phyloP scores from a whole-genome alignment of 2,329 filamentous ascomycete genomes.

The Ilyonectria destructans region DNA sequence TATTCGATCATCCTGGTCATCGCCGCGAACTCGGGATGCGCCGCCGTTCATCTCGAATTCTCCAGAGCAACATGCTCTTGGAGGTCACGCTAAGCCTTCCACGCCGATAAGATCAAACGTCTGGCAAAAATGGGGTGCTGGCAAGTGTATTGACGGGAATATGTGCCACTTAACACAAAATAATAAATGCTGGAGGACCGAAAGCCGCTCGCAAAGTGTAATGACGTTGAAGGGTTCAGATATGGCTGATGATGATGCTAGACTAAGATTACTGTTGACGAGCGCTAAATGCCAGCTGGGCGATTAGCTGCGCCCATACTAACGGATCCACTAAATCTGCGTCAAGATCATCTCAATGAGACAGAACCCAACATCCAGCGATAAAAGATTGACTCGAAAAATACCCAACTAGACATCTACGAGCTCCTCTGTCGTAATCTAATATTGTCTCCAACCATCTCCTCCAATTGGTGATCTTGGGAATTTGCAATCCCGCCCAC shows the following conservation, averaged over 20 bases:
- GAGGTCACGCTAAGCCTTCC: background rate
- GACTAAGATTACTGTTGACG: background rate
- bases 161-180: background rate
- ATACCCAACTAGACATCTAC: background rate
- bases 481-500: background rate
- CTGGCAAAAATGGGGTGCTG: no score
- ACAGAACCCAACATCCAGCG: background rate
- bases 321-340: background rate
- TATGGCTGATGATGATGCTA: background rate
- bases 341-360: background rate
- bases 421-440: slow-evolving; percentile 3
- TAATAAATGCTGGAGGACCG: background rate
- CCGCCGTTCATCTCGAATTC: slow-evolving; percentile 1
- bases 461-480: slow-evolving; percentile 5
- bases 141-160: background rate
- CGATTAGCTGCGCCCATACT: background rate
- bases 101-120: background rate
- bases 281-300: background rate
- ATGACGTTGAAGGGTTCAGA: background rate
- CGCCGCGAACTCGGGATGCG: slow-evolving; percentile 1
- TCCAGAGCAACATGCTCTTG: background rate
- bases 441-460: background rate
- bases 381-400: background rate
- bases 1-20: background rate
- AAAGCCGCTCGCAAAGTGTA: no score